Conservation (phyloP, 2,329 filamentous ascomycete species). For the Apiospora malaysiana region DNA sequence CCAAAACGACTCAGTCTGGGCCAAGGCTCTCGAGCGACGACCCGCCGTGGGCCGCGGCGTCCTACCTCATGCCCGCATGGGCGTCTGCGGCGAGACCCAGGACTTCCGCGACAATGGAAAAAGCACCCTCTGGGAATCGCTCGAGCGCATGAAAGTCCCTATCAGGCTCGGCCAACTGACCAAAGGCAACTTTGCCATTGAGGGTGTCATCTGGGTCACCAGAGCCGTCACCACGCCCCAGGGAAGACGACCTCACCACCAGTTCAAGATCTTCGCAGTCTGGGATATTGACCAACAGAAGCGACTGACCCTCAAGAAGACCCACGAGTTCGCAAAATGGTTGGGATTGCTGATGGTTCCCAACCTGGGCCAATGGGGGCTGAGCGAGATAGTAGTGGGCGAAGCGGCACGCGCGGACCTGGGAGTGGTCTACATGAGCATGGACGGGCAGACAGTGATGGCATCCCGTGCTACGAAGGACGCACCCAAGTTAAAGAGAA, state of each 20-base stretch:
- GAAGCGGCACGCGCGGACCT: background rate
- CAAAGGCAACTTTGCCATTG: background rate
- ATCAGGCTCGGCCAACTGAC: background rate
- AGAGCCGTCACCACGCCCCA: background rate
- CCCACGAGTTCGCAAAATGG: background rate
- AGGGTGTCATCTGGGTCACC: background rate
- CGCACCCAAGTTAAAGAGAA: background rate
- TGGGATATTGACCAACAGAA: slow-evolving; percentile 11
- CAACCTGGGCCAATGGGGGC: background rate
- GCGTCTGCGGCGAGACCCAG: slow-evolving; percentile 1
- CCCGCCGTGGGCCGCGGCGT: background rate
- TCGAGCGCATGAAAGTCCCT: background rate
- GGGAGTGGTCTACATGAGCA: slow-evolving; percentile 17
- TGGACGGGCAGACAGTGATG: slow-evolving; percentile 14
- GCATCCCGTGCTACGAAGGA: background rate
- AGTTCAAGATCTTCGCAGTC: slow-evolving; percentile 9
- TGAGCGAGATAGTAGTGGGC: background rate
- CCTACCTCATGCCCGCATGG: slow-evolving; percentile 16
- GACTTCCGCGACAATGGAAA: slow-evolving; percentile 16
- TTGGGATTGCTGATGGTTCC: background rate
- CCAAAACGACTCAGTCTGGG: background rate
- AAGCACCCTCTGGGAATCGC: background rate
- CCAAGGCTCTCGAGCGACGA: background rate
- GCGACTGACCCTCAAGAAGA: background rate
- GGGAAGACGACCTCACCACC: background rate